Evolutionary conservation across 768 basidiomycete genomes (phyloP), one percentile per base, ranked within the genome.

Genomic region (Dioszegia crocea): DNA sequence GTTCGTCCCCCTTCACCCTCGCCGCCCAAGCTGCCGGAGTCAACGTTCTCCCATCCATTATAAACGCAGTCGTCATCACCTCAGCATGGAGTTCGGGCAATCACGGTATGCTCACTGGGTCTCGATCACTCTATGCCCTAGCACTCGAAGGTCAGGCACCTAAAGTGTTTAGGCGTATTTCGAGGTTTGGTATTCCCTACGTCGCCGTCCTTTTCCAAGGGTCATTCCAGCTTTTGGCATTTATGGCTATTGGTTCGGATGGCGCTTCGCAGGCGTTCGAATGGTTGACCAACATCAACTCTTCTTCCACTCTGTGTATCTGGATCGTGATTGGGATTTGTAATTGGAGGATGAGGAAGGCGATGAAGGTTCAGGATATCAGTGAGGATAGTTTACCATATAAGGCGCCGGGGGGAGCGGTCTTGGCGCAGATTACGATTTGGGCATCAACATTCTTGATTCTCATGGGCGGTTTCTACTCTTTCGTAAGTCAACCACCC

Each of bases 61-160:
- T 77, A 63, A 71, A 71, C 57, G 68, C 70, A 54, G 65, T 65
- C 45, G 38, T 76, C 50, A 43, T 74, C 26, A 66, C 63, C 45
- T 66, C 57, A 29, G 67, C 71, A 24, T 70, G 64, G 65, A 70
- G 67, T 0, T 66, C 76, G 1, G 76, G 71, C 3, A 75, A 71
- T 63, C 59, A 66, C 48, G 74, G 68, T 52, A 57, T 70, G 39
- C 72, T 61, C 40, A 63, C 62, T 29, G 66, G 68, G 0, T 67
- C 69, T 31, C 65, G 76, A 43, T 61, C 68, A 0, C 67, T 78
- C 26, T 73, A 74, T 65, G 64, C 68, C 16, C 59, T 78, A 39
- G 73, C 75, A 2, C 53, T 74, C 12, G 67, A 74, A 17, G 65
- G 69, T 10, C 63, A 71, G 36, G 74, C 73, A 0, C 74, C 76